Percentiles rank a stretch among this genome's conserved stretches.
phyloP scores from a whole-genome alignment of 371 early-diverging fungal species.

The Actinomucor elegans region DNA sequence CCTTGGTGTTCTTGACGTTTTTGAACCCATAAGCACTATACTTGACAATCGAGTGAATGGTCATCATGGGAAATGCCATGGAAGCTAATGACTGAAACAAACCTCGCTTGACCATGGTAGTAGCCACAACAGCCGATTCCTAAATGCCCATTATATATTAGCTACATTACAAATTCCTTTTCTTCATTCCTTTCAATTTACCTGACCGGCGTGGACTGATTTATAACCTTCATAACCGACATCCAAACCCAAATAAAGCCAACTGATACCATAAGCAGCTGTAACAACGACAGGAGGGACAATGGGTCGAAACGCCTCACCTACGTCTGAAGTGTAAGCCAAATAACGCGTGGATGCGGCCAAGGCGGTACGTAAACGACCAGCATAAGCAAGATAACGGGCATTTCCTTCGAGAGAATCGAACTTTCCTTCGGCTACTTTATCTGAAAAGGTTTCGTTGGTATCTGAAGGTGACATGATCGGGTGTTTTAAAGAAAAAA shows the following conservation, averaged over 20 bases:
- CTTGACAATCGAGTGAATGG: constrained; percentile 77
- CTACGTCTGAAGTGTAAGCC: constrained; percentile 74
- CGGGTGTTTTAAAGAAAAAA: background rate
- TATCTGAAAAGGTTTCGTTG: constrained; percentile 15
- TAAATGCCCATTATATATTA: background rate
- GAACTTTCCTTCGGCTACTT: constrained; percentile 41
- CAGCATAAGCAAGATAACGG: constrained; percentile 70
- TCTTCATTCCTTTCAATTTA: constrained; percentile 7
- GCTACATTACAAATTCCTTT: no score
- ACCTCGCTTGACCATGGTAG: constrained; percentile 63
- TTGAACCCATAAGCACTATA: constrained; percentile 60
- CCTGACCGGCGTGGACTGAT: constrained; percentile 54
- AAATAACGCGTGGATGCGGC: constrained; percentile 61
- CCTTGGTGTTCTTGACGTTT: constrained; percentile 46
- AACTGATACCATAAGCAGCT: constrained; percentile 66
- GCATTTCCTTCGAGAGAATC: constrained; percentile 57
- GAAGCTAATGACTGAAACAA: constrained; percentile 74
- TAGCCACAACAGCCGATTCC: constrained; percentile 49
- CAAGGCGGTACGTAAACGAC: constrained; percentile 60
- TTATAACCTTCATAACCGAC: constrained; percentile 74
- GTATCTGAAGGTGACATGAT: background rate
- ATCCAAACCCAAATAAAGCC: constrained; percentile 66
- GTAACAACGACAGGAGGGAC: constrained; percentile 59
- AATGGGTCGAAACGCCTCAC: constrained; percentile 79
- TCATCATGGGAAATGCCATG: constrained; percentile 71